These are phyloP conservation scores for Murraya koenigii DNA, from an alignment of 345 rosid species.

Conservation along the genomic window DNA sequence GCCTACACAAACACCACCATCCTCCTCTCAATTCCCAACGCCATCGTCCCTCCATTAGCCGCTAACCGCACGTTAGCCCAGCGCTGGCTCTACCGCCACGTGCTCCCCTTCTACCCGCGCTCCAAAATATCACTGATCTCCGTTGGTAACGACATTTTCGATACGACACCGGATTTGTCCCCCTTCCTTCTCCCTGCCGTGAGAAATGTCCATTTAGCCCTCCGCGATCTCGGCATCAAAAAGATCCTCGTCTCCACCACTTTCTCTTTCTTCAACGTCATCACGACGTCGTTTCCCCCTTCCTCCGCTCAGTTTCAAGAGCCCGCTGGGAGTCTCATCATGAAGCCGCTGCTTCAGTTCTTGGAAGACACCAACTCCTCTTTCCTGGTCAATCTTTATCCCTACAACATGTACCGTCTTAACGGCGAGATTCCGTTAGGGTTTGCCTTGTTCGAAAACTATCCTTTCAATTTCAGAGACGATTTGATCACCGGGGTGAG, in stretches of 20 bases:
- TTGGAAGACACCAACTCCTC: slow-evolving; percentile 68
- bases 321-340: slow-evolving; percentile 50
- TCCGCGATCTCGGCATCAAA: slow-evolving; percentile 61
- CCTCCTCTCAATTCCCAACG: slow-evolving; percentile 81
- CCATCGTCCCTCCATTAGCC: slow-evolving; percentile 63
- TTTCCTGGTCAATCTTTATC: slow-evolving; percentile 73
- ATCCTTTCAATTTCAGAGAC: slow-evolving; percentile 74
- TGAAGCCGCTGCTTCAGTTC: slow-evolving; percentile 74
- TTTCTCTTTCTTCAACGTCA: slow-evolving; percentile 69
- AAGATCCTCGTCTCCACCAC: slow-evolving; percentile 70
- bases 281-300: slow-evolving; percentile 78
- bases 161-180: slow-evolving; percentile 35
- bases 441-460: slow-evolving; percentile 76
- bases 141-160: slow-evolving; percentile 69
- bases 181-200: slow-evolving; percentile 69
- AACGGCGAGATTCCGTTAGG: slow-evolving; percentile 73
- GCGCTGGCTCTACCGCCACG: slow-evolving; percentile 69
- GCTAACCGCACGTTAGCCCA: slow-evolving; percentile 69
- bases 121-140: slow-evolving; percentile 69
- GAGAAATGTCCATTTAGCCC: slow-evolving; percentile 51
- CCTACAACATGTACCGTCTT: slow-evolving; percentile 72
- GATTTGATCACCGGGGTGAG: slow-evolving; percentile 74
- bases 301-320: slow-evolving; percentile 70
- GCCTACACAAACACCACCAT: slow-evolving; percentile 76
- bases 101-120: slow-evolving; percentile 82